phyloP scores from a whole-genome alignment of 805 yeast genomes.

The Hanseniaspora meyeri region DNA sequence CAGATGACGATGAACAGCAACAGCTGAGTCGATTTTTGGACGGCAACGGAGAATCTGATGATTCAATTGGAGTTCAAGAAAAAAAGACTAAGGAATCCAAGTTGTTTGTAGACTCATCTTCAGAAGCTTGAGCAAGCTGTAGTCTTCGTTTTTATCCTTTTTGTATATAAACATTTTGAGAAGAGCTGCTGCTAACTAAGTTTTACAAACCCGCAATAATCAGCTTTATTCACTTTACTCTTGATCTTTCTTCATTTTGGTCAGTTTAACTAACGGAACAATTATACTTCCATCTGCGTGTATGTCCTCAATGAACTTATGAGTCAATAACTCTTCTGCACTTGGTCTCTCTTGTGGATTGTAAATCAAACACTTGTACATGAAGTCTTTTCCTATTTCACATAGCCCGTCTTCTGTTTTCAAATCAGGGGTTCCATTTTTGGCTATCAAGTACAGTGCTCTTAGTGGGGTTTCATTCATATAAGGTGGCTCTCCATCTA shows the following conservation, averaged over 20 bases:
- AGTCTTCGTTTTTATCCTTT: too few relatives aligned
- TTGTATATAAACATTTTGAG: neutral
- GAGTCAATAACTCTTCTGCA: conserved; percentile 57
- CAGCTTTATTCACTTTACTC: conserved; percentile 17
- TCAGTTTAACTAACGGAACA: conserved; percentile 63
- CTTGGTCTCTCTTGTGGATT: conserved; percentile 70
- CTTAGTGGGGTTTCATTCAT: conserved; percentile 89
- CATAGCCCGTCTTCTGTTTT: conserved; percentile 78
- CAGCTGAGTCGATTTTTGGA: conserved; percentile 8
- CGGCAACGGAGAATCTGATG: neutral
- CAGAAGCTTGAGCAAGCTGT: neutral
- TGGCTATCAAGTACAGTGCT: conserved; percentile 86
- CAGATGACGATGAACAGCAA: conserved; percentile 1
- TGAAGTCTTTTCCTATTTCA: conserved; percentile 50
- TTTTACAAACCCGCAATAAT: too few relatives aligned
- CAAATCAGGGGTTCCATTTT: conserved; percentile 89
- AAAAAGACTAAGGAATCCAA: neutral
- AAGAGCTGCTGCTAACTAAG: too few relatives aligned
- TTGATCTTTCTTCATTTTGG: conserved; percentile 50
- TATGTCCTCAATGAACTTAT: conserved; percentile 45
- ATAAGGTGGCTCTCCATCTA: conserved; percentile 98
- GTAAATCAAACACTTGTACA: conserved; percentile 69
- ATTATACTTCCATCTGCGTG: conserved; percentile 51
- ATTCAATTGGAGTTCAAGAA: neutral
- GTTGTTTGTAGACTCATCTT: conserved; percentile 4